Percentiles rank a stretch among this genome's conserved stretches.
Conservation (phyloP, 352 stramenopile species). For the Pythium rishiriense region DNA sequence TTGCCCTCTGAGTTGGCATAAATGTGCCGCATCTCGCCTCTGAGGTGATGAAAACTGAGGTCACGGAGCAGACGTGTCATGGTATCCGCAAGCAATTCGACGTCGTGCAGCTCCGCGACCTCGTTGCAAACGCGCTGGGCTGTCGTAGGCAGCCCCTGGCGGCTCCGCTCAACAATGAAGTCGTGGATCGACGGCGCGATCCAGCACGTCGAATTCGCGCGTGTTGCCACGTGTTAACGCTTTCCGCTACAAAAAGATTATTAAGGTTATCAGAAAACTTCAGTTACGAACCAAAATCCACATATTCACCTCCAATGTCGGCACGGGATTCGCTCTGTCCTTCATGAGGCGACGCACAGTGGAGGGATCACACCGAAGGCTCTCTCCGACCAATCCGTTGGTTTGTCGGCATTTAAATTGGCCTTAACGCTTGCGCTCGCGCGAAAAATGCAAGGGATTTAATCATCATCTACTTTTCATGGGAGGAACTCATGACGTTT, state of each 20-base stretch:
- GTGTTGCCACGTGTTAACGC: not conserved
- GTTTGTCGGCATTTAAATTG: no score
- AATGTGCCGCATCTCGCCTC: conserved; percentile 25
- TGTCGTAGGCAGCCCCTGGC: conserved; percentile 18
- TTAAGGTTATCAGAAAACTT: not conserved
- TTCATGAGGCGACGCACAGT: not conserved
- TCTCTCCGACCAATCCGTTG: not conserved
- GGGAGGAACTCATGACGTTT: no score
- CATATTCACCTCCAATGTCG: not conserved
- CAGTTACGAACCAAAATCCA: conserved; percentile 7
- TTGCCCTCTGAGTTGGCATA: conserved; percentile 18
- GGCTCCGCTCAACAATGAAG: conserved; percentile 13
- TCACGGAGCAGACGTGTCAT: conserved; percentile 11
- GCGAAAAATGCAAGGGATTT: no score
- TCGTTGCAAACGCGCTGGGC: conserved; percentile 9
- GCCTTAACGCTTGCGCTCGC: no score
- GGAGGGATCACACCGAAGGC: not conserved
- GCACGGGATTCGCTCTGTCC: not conserved
- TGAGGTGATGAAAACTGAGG: conserved; percentile 14
- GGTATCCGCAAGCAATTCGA: not conserved
- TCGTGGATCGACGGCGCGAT: conserved; percentile 10
- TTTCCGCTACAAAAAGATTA: not conserved
- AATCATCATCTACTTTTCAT: no score
- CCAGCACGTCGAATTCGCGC: conserved; percentile 4
- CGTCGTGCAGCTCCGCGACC: not conserved